Base-by-base conservation (phyloP, 768 basidiomycete genomes). In the Mycena vitilis region DNA sequence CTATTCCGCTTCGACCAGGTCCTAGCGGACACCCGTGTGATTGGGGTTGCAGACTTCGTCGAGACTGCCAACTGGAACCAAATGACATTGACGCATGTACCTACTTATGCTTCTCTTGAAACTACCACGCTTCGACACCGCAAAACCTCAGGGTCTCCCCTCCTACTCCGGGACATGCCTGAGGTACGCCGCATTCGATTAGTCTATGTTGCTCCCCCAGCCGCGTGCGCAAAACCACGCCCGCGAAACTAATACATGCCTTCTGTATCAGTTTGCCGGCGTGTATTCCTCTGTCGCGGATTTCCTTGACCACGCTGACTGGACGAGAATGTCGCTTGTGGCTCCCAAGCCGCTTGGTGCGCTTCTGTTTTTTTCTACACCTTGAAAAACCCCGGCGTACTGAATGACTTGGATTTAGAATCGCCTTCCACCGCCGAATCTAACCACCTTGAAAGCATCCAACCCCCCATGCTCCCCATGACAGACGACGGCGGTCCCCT, bases 211-310 rank as follows among this genome's bases (percentile, higher is more conserved):
- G 15, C 23, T 56, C n/a, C 4, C 4, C n/a, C n/a, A n/a, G n/a
- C n/a, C n/a, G n/a, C n/a, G n/a, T n/a, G n/a, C n/a, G n/a, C n/a
- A n/a, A n/a, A n/a, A n/a, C n/a, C n/a, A n/a, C n/a, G n/a, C n/a
- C n/a, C n/a, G n/a, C 30, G 30, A 30, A 2, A 30, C 30, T 5
- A 30, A 30, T 30, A 22, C 22, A 20, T 11, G 25, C 20, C 53
- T 55, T 42, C 23, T 40, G 40, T 56, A 40, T 25, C n/a, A 25
- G 55, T 56, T 42, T 34, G 40, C 42, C 18, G 55, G 40, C 13
- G 55, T 23, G 1, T 55, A 55, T 38, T 37, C 53, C 36, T 56
- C 55, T n/a, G 15, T 42, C n/a, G 55, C 55, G 38, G 55, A 56
- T 56, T 56, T 56, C 37, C 20, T 56, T 40, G 55, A 12, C 25